Evolutionary conservation across 2,329 filamentous ascomycete species (phyloP), one percentile per base, ranked within the genome.

Genomic region (Aspergillus tamarii): DNA sequence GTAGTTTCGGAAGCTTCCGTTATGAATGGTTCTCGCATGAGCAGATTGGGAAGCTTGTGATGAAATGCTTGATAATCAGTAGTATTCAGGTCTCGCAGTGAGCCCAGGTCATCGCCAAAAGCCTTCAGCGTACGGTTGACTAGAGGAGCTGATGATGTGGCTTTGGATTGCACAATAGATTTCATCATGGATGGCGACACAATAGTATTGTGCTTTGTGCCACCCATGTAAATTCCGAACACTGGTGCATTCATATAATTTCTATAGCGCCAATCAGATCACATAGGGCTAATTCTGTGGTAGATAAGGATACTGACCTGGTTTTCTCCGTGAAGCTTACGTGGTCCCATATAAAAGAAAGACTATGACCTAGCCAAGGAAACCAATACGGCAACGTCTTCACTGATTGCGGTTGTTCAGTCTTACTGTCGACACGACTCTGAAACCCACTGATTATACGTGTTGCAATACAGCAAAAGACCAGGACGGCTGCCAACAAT

Each of bases 351-450:
- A 81, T 73, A 67, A 87, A 84, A 23, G 74, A 76, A 46, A 84
- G 68, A 8, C 82, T 78, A 77, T 89, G 85, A 45, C 86, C 85
- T 10, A 89, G 41, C 58, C 84, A 79, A 1, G 87, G 87, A 9
- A 89, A 73, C 84, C 85, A 89, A 74, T 89, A 89, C 32, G 86
- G 85, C 26, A 84, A 67, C 61, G 80, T 74, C 72, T 83, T 83
- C 64, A 85, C 80, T 60, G 75, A 76, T 67, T 72, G 72, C 46
- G 73, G 59, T 41, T 71, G 66, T n/a, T 69, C 69, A n/a, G 69
- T 55, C 53, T 67, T 61, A 23, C 57, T 63, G 57, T 65, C 68
- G 32, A 70, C 70, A n/a, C 67, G 66, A 58, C 74, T 76, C 48
- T 72, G 74, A 16, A 81, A 39, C 12, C 76, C 79, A 5, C 74